phyloP scores from a whole-genome alignment of 2,329 filamentous ascomycete species.

The Ophiobolus disseminans region DNA sequence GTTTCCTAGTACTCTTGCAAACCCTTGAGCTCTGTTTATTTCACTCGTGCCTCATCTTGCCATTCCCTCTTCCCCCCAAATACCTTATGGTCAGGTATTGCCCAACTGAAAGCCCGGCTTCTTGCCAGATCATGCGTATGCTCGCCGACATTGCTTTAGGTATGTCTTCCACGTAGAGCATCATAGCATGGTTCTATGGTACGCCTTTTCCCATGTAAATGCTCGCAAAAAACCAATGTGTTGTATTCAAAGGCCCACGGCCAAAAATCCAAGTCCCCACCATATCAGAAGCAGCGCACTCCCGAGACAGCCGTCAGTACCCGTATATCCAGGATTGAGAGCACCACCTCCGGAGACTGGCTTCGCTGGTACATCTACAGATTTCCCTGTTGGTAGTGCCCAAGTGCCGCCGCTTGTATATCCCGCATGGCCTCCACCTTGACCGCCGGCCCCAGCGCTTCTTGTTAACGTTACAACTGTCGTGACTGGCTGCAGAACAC shows the following conservation, averaged over 20 bases:
- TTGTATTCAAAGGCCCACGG: not conserved
- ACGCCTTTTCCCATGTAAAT: not conserved
- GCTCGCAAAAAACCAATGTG: not conserved
- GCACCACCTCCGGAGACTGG: slow-evolving; percentile 3
- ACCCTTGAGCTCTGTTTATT: too few relatives aligned
- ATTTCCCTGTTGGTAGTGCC: not conserved
- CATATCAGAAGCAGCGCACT: not conserved
- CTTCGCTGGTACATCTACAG: not conserved
- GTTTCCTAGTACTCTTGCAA: too few relatives aligned
- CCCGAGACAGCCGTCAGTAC: not conserved
- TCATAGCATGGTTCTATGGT: not conserved
- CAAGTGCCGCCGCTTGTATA: slow-evolving; percentile 5
- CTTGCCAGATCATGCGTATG: too few relatives aligned
- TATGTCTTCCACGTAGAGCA: too few relatives aligned
- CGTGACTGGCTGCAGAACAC: slow-evolving; percentile 25
- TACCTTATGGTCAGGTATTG: too few relatives aligned
- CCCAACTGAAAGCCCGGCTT: too few relatives aligned
- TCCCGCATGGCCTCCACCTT: slow-evolving; percentile 4
- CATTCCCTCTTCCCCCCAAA: too few relatives aligned
- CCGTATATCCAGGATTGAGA: not conserved
- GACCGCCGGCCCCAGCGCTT: slow-evolving; percentile 1
- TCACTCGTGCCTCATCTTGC: too few relatives aligned
- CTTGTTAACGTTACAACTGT: slow-evolving; percentile 29
- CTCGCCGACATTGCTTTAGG: too few relatives aligned
- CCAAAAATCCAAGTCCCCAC: slow-evolving; percentile 5